These are phyloP conservation scores for Halophytophthora polymorphica DNA, from an alignment of 352 stramenopile genomes.

Conservation along the genomic window DNA sequence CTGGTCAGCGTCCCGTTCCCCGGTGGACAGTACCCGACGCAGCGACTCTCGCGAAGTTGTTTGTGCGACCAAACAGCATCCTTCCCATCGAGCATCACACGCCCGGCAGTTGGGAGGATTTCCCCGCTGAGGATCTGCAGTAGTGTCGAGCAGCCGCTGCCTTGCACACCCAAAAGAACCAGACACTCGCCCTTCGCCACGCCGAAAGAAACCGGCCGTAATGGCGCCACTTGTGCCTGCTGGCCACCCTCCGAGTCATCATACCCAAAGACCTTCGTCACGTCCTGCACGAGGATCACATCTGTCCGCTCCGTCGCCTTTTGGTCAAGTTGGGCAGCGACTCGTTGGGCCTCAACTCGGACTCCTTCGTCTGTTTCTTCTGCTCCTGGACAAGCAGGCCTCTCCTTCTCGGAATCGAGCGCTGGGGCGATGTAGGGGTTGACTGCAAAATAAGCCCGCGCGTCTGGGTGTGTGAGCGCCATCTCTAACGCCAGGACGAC, in stretches of 20 bases:
- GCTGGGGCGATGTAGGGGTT: neutral
- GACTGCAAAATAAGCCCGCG: neutral
- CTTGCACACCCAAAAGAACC: conserved; percentile 7
- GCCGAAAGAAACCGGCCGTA: conserved; percentile 11
- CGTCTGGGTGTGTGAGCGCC: conserved; percentile 7
- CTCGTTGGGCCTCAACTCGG: neutral
- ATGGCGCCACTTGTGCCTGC: neutral
- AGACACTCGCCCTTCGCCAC: conserved; percentile 19
- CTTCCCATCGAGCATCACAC: conserved; percentile 12
- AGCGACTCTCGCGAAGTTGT: conserved; percentile 11
- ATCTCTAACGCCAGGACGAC: conserved; percentile 39
- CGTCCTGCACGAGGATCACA: conserved; percentile 2
- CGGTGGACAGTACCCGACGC: conserved; percentile 80
- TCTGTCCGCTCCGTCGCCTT: neutral
- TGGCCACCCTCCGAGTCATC: neutral
- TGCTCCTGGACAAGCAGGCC: neutral
- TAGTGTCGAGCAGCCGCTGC: conserved; percentile 12
- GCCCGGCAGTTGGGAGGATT: conserved; percentile 10
- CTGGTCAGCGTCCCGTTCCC: conserved; percentile 16
- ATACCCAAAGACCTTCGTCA: conserved; percentile 5
- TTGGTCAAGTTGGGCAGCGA: neutral
- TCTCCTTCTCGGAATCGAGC: neutral
- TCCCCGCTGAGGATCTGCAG: conserved; percentile 21
- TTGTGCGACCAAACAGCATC: conserved; percentile 20
- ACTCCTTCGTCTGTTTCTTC: neutral